Conservation (phyloP, 805 yeast species). For the Grigorovia jiainica region DNA sequence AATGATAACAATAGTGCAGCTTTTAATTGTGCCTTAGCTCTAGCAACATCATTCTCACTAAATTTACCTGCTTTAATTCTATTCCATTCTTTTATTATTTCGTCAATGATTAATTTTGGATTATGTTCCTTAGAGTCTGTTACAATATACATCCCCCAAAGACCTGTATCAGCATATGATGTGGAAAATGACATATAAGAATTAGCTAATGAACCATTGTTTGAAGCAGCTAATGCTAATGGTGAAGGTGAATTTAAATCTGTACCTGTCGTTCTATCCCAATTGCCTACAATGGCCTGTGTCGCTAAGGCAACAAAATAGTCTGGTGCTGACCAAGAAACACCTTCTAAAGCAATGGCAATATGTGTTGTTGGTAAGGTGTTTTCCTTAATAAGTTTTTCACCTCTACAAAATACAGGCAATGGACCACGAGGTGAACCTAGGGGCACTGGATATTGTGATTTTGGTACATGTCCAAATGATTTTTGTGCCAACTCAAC, state of each 20-base stretch:
- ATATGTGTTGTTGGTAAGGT: constrained; percentile 82
- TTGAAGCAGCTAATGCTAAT: constrained; percentile 50
- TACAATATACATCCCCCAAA: constrained; percentile 93
- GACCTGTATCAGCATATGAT: constrained; percentile 92
- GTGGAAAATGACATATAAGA: constrained; percentile 96
- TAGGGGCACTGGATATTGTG: constrained; percentile 50
- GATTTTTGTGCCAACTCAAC: constrained; percentile 65
- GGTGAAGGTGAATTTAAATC: constrained; percentile 82
- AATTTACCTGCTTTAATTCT: constrained; percentile 72
- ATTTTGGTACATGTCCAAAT: constrained; percentile 57
- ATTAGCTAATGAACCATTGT: constrained; percentile 63
- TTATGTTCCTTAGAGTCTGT: constrained; percentile 63
- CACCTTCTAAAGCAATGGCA: constrained; percentile 96
- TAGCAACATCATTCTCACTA: constrained; percentile 76
- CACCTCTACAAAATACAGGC: constrained; percentile 80
- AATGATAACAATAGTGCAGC: constrained; percentile 82
- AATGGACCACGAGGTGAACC: constrained; percentile 56
- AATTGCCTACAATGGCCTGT: constrained; percentile 92
- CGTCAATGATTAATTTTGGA: constrained; percentile 59
- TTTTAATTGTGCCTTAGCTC: constrained; percentile 90
- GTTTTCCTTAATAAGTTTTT: constrained; percentile 72
- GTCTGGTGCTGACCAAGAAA: constrained; percentile 93
- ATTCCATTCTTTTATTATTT: constrained; percentile 79
- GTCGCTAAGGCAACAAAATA: constrained; percentile 92
- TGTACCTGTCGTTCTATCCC: constrained; percentile 89